Conservation (phyloP, 2,329 filamentous ascomycete genomes). For the Xylariaceae sp. region DNA sequence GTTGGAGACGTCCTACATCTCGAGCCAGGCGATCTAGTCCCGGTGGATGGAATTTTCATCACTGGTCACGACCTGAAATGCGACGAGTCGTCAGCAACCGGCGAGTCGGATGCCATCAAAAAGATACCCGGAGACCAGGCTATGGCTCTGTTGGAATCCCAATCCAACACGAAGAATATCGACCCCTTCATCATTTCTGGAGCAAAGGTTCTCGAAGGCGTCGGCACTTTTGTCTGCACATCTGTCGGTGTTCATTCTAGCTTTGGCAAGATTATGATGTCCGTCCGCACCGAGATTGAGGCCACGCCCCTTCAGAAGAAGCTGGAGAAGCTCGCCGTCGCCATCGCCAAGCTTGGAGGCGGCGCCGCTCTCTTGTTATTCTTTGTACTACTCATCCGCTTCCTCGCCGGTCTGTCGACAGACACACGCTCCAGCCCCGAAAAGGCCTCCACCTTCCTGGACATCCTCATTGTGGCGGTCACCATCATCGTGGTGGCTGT, state of each 20-base stretch:
- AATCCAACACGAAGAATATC: slow-evolving; percentile 40
- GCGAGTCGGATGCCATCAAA: slow-evolving; percentile 62
- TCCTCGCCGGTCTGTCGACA: slow-evolving; percentile 52
- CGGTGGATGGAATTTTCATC: slow-evolving; percentile 60
- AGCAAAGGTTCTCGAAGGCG: slow-evolving; percentile 47
- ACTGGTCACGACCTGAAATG: slow-evolving; percentile 58
- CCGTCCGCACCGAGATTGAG: slow-evolving; percentile 43
- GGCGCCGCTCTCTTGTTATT: slow-evolving; percentile 69
- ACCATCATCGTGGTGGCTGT: slow-evolving; percentile 64
- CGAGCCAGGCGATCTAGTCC: slow-evolving; percentile 60
- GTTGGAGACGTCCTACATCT: slow-evolving; percentile 60
- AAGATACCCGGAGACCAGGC: slow-evolving; percentile 54
- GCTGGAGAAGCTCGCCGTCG: slow-evolving; percentile 40
- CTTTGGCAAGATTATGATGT: slow-evolving; percentile 49
- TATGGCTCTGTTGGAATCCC: slow-evolving; percentile 45
- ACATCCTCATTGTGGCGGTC: slow-evolving; percentile 56
- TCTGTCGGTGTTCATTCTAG: slow-evolving; percentile 47
- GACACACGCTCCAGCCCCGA: slow-evolving; percentile 39
- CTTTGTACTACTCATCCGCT: slow-evolving; percentile 71
- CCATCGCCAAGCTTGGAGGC: slow-evolving; percentile 47
- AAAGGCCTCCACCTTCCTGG: slow-evolving; percentile 56
- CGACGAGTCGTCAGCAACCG: slow-evolving; percentile 63
- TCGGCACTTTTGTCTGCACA: slow-evolving; percentile 46
- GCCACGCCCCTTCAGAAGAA: slow-evolving; percentile 48
- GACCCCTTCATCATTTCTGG: slow-evolving; percentile 59